Evolutionary conservation across 768 basidiomycete species (phyloP).

Genomic region (Zangia roseola): DNA sequence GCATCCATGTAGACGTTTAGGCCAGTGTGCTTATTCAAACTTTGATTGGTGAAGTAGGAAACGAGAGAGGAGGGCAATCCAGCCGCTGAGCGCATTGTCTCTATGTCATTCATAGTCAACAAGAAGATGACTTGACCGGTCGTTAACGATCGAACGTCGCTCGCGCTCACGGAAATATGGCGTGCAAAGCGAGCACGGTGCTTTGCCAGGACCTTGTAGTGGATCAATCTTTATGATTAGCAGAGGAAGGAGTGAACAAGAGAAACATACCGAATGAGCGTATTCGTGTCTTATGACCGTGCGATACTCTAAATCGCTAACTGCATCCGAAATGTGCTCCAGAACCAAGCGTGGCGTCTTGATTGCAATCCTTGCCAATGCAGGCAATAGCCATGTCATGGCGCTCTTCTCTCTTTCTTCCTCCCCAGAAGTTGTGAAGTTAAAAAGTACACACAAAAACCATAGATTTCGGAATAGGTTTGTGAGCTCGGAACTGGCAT

Average conservation of each 20-base stretch:
- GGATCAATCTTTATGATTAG: conserved; percentile 2
- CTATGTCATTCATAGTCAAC: conserved; percentile 83
- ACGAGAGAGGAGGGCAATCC: conserved; percentile 81
- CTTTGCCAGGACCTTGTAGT: conserved; percentile 59
- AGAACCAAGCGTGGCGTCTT: conserved; percentile 86
- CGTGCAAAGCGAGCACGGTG: conserved; percentile 65
- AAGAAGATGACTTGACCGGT: conserved; percentile 86
- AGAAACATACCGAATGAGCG: conserved; percentile 60
- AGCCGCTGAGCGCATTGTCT: conserved; percentile 77
- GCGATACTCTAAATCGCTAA: conserved; percentile 90
- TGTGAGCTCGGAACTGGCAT: conserved; percentile 58
- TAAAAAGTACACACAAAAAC: conserved; percentile 88
- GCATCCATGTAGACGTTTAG: conserved; percentile 80
- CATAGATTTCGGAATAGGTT: conserved; percentile 89
- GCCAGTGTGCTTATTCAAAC: conserved; percentile 67
- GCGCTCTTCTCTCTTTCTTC: conserved; percentile 53
- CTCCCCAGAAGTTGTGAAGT: conserved; percentile 54
- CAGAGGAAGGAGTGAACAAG: neutral
- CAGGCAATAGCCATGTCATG: conserved; percentile 77
- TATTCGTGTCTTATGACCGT: conserved; percentile 87
- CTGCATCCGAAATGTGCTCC: conserved; percentile 79
- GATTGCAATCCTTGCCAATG: conserved; percentile 73
- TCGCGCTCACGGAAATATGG: conserved; percentile 60
- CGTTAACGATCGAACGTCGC: conserved; percentile 72
- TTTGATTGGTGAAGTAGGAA: conserved; percentile 85